Evolutionary conservation across 2,329 filamentous ascomycete genomes (phyloP).

Genomic region (Onygenales sp.): DNA sequence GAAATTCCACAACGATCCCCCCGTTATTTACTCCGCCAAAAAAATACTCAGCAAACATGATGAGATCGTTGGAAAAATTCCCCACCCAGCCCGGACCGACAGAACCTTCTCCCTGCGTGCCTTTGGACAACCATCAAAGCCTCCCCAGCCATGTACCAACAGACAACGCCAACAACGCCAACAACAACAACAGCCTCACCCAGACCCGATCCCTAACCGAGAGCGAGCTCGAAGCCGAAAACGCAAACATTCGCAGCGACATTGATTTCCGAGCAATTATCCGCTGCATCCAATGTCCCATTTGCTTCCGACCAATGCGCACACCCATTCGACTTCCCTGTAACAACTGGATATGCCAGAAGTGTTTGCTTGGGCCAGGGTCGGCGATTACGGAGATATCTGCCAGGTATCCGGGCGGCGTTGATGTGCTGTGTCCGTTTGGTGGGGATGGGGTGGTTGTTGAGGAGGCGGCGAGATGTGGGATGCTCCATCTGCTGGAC

Average conservation of each 20-base stretch:
- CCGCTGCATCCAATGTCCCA: conserved; percentile 65
- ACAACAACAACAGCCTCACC: not conserved
- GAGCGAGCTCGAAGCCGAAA: not conserved
- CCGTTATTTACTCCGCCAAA: no score
- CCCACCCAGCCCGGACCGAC: no score
- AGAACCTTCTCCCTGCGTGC: no score
- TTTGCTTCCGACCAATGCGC: conserved; percentile 59
- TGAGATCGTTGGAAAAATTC: no score
- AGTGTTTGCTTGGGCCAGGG: conserved; percentile 61
- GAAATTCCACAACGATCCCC: no score
- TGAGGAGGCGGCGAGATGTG: conserved; percentile 41
- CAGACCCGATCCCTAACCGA: not conserved
- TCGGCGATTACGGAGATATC: conserved; percentile 67
- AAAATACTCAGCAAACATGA: no score
- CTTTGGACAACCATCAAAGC: no score
- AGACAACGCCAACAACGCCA: no score
- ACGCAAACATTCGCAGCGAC: conserved; percentile 10
- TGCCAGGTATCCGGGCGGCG: conserved; percentile 53
- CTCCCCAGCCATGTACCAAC: no score
- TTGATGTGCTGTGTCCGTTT: conserved; percentile 69
- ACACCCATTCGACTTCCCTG: conserved; percentile 71
- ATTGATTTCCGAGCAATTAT: conserved; percentile 55
- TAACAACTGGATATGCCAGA: conserved; percentile 65
- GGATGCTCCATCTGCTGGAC: conserved; percentile 60
- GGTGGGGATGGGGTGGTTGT: conserved; percentile 3